Evolutionary conservation across 2,329 filamentous ascomycete species (phyloP).

Genomic region (Neofusicoccum laricinum): DNA sequence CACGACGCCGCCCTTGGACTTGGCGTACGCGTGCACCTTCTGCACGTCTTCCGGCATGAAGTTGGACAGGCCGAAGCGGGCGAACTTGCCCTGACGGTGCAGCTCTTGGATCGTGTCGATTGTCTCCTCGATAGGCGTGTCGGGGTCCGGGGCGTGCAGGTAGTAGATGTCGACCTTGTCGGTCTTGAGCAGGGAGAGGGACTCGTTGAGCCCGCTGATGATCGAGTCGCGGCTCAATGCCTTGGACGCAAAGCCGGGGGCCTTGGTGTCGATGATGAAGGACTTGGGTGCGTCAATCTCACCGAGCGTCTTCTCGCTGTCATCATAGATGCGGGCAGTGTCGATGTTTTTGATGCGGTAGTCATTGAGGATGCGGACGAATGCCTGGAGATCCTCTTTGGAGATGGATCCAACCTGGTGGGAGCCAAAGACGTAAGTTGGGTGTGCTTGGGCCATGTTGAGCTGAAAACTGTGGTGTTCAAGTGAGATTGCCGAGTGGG

Average conservation of each 20-base stretch:
- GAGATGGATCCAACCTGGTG: background rate
- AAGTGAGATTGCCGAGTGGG: background rate
- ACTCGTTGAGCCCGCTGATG: slow-evolving; percentile 29
- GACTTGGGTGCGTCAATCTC: slow-evolving; percentile 35
- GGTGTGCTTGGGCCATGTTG: background rate
- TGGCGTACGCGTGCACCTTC: slow-evolving; percentile 46
- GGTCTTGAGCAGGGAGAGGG: slow-evolving; percentile 38
- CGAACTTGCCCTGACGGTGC: slow-evolving; percentile 46
- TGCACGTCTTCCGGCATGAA: slow-evolving; percentile 48
- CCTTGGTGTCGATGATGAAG: slow-evolving; percentile 46
- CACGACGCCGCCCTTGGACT: slow-evolving; percentile 39
- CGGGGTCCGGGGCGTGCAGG: slow-evolving; percentile 50
- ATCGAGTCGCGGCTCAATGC: slow-evolving; percentile 13
- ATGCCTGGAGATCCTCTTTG: background rate
- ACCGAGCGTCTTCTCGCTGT: slow-evolving; percentile 44
- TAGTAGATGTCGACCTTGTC: slow-evolving; percentile 49
- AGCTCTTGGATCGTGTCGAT: slow-evolving; percentile 46
- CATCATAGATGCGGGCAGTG: slow-evolving; percentile 38
- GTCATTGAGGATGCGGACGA: slow-evolving; percentile 23
- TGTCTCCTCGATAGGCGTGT: slow-evolving; percentile 45
- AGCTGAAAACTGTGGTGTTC: background rate
- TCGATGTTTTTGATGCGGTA: slow-evolving; percentile 35
- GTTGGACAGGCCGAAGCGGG: slow-evolving; percentile 46
- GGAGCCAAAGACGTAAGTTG: background rate
- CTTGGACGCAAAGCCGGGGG: slow-evolving; percentile 31